These are phyloP conservation scores for Noccaea caerulescens DNA, from an alignment of 345 rosid species.

Conservation along the genomic window DNA sequence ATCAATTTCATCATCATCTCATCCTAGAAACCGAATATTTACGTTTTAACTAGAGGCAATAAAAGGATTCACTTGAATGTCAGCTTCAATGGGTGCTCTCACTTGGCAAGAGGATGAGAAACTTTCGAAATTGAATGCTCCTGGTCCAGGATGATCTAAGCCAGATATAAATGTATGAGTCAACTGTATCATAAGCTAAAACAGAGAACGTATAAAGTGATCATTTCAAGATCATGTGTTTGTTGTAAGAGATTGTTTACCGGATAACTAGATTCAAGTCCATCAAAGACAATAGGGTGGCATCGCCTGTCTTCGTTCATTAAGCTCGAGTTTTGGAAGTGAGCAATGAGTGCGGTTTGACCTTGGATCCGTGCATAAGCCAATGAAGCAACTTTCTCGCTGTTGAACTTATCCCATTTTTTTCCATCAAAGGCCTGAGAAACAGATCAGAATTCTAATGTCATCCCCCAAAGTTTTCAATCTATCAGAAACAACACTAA, in stretches of 20 bases:
- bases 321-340: slow-evolving; percentile 80
- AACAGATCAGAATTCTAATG: slow-evolving; percentile 15
- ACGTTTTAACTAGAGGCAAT: slow-evolving; percentile 17
- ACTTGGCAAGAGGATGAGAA: not conserved
- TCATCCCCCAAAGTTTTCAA: not conserved
- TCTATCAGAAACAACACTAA: slow-evolving; percentile 12
- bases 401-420: slow-evolving; percentile 85
- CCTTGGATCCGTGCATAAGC: slow-evolving; percentile 88
- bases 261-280: slow-evolving; percentile 42
- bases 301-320: slow-evolving; percentile 82
- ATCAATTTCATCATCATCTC: slow-evolving; percentile 29
- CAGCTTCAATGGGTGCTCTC: slow-evolving; percentile 19
- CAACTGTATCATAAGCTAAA: slow-evolving; percentile 6
- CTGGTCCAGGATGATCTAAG: slow-evolving; percentile 23
- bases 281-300: slow-evolving; percentile 73
- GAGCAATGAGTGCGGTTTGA: slow-evolving; percentile 65
- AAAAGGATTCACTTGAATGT: slow-evolving; percentile 1
- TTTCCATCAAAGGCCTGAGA: slow-evolving; percentile 72
- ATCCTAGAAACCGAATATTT: slow-evolving; percentile 26
- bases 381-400: slow-evolving; percentile 82
- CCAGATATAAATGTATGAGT: slow-evolving; percentile 9
- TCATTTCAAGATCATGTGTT: slow-evolving; percentile 5
- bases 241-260: slow-evolving; percentile 21
- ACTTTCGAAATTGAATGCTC: slow-evolving; percentile 8
- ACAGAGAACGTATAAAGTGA: slow-evolving; percentile 3